Conservation (phyloP, 139 green algal genomes). For the Tetradesmus lagerheimii region DNA sequence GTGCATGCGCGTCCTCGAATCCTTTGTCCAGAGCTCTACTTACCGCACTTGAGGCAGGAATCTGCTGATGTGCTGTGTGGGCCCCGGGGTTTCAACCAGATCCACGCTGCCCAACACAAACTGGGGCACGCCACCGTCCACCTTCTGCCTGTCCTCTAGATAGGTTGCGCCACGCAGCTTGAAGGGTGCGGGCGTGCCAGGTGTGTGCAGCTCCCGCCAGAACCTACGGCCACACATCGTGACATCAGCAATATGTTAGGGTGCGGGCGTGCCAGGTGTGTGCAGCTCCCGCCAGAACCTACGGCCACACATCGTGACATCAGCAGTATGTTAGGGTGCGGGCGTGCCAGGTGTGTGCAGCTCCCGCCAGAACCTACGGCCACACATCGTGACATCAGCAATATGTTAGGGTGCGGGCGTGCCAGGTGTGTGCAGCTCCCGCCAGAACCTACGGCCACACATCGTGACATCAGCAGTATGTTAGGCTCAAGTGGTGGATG, state of each 20-base stretch:
- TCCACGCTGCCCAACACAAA: slow-evolving; percentile 70
- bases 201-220: slow-evolving; percentile 54
- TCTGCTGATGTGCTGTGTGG: slow-evolving; percentile 62
- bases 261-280: too few relatives aligned
- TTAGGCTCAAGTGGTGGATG: too few relatives aligned
- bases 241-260: background rate
- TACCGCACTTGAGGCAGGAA: slow-evolving; percentile 67
- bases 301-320: background rate
- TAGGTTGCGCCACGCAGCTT: slow-evolving; percentile 66
- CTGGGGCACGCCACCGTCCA: slow-evolving; percentile 47
- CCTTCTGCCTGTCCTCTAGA: slow-evolving; percentile 69
- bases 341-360: too few relatives aligned
- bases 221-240: slow-evolving; percentile 33
- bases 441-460: too few relatives aligned
- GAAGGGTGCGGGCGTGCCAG: slow-evolving; percentile 46
- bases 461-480: too few relatives aligned
- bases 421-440: too few relatives aligned
- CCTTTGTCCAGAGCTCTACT: background rate
- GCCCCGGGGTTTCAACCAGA: slow-evolving; percentile 50
- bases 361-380: too few relatives aligned
- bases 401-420: too few relatives aligned
- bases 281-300: too few relatives aligned
- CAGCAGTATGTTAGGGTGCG: too few relatives aligned
- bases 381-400: too few relatives aligned
- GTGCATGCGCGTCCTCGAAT: background rate